Percentiles rank a stretch among this genome's conserved stretches.
phyloP scores from a whole-genome alignment of 2,329 filamentous ascomycete species.

The Ceratocystiopsis minuta region DNA sequence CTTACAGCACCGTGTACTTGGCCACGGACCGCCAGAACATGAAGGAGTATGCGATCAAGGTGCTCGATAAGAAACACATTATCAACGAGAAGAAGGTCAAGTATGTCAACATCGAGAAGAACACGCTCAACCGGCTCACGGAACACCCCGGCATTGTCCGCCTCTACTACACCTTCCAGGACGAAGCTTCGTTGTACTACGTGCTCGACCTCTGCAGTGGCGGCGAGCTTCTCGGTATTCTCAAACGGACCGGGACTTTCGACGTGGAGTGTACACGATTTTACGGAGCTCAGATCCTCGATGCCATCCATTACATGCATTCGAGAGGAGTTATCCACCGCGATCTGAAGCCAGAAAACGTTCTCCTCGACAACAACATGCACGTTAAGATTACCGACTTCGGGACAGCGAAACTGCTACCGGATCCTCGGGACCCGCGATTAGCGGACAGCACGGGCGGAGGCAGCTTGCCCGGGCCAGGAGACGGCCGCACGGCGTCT shows the following conservation, averaged over 20 bases:
- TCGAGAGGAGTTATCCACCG: slow-evolving; percentile 88
- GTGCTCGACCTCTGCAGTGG: slow-evolving; percentile 86
- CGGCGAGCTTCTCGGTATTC: slow-evolving; percentile 75
- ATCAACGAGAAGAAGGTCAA: slow-evolving; percentile 99
- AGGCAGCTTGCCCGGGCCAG: slow-evolving; percentile 12
- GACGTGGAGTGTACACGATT: slow-evolving; percentile 88
- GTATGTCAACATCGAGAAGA: slow-evolving; percentile 99
- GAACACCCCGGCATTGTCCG: slow-evolving; percentile 94
- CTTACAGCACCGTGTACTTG: slow-evolving; percentile 88
- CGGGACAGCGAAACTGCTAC: slow-evolving; percentile 87
- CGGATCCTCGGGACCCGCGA: slow-evolving; percentile 32
- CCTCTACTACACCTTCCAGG: slow-evolving; percentile 96
- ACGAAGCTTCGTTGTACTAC: slow-evolving; percentile 90
- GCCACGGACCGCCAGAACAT: slow-evolving; percentile 86
- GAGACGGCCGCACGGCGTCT: slow-evolving; percentile 66
- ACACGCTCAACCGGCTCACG: slow-evolving; percentile 86
- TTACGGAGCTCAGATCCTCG: slow-evolving; percentile 88
- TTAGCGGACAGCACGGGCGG: slow-evolving; percentile 17
- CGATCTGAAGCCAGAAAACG: slow-evolving; percentile 92
- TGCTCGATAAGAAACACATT: slow-evolving; percentile 94
- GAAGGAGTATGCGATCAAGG: slow-evolving; percentile 96
- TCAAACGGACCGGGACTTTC: slow-evolving; percentile 90
- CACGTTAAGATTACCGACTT: slow-evolving; percentile 99
- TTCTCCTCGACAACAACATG: slow-evolving; percentile 86
- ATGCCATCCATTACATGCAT: slow-evolving; percentile 97